A percentile compares a stretch with the other conserved stretches of the same genome.
Conservation (phyloP, 225 moss, liverwort and hornwort species). For the Physcomitrium patens region DNA sequence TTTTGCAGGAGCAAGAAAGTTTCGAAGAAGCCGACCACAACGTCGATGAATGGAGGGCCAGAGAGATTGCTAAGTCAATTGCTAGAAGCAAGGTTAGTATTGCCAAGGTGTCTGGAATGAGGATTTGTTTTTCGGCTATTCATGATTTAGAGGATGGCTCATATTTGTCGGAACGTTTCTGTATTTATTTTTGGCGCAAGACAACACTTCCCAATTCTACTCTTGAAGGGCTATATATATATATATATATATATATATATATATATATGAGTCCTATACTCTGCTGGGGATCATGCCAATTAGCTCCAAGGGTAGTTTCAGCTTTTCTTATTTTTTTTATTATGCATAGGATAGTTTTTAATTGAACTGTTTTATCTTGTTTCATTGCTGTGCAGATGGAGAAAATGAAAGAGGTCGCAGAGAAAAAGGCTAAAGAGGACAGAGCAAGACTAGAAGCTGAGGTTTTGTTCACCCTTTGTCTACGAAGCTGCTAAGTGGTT, state of each 20-base stretch:
- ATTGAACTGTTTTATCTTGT: constrained; percentile 20
- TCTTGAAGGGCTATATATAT: not conserved
- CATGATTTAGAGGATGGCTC: constrained; percentile 7
- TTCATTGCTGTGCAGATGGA: constrained; percentile 70
- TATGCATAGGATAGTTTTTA: not conserved
- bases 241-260: not conserved
- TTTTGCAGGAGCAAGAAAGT: too few relatives aligned
- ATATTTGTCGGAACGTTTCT: not conserved
- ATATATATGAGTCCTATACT: not conserved
- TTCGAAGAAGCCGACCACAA: constrained; percentile 70
- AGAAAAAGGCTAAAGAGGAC: constrained; percentile 83
- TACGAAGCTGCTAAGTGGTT: constrained; percentile 22
- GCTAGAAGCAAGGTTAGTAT: constrained; percentile 76
- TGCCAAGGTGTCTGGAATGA: not conserved
- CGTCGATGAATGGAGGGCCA: constrained; percentile 97
- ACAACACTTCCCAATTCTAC: not conserved
- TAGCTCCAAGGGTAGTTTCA: constrained; percentile 9
- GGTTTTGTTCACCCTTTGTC: constrained; percentile 42
- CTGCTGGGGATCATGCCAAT: constrained; percentile 4
- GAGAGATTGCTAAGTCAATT: constrained; percentile 88
- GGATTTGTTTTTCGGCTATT: constrained; percentile 4
- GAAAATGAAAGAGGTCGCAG: constrained; percentile 87
- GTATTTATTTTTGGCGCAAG: constrained; percentile 2
- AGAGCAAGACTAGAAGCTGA: constrained; percentile 68
- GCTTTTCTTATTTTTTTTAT: constrained; percentile 5